Percentiles rank a stretch among this genome's conserved stretches.
These are phyloP conservation scores for Polychytrium aggregatum DNA, from an alignment of 192 early-diverging fungal genomes.

Conservation along the genomic window DNA sequence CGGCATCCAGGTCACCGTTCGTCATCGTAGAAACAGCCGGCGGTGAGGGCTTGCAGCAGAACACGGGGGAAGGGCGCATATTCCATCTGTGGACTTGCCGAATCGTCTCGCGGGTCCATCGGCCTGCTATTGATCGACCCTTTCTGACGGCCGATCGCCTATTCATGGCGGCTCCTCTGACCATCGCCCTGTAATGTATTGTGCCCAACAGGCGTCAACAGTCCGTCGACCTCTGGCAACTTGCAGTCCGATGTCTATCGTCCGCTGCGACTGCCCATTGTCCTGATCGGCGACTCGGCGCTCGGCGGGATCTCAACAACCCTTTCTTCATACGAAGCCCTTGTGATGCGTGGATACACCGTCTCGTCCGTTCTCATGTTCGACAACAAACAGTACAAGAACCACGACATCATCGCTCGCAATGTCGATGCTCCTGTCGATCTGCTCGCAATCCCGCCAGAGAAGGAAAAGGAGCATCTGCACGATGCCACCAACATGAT, in stretches of 20 bases:
- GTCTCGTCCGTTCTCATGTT: constrained; percentile 59
- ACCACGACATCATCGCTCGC: constrained; percentile 36
- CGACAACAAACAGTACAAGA: constrained; percentile 37
- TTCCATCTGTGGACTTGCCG: too few species aligned
- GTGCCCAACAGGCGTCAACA: constrained; percentile 55
- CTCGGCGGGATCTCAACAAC: constrained; percentile 79
- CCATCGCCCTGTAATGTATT: too few species aligned
- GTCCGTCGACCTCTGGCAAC: constrained; percentile 63
- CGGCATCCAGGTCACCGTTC: constrained; percentile 5
- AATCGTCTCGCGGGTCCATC: too few species aligned
- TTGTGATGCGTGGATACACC: constrained; percentile 58
- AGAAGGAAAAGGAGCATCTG: neutral
- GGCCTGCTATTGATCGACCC: too few species aligned
- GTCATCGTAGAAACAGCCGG: constrained; percentile 68
- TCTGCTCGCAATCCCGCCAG: constrained; percentile 20
- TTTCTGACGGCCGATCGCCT: too few species aligned
- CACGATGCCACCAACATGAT: constrained; percentile 40
- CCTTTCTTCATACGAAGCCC: constrained; percentile 58
- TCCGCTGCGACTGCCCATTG: constrained; percentile 50
- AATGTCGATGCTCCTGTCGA: constrained; percentile 9
- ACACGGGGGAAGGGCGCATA: too few species aligned
- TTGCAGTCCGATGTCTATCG: constrained; percentile 61
- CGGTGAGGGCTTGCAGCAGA: too few species aligned
- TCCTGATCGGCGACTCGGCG: constrained; percentile 65
- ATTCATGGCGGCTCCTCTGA: too few species aligned